These are phyloP conservation scores for Cetraspora pellucida DNA, from an alignment of 192 early-diverging fungal genomes.

Conservation along the genomic window DNA sequence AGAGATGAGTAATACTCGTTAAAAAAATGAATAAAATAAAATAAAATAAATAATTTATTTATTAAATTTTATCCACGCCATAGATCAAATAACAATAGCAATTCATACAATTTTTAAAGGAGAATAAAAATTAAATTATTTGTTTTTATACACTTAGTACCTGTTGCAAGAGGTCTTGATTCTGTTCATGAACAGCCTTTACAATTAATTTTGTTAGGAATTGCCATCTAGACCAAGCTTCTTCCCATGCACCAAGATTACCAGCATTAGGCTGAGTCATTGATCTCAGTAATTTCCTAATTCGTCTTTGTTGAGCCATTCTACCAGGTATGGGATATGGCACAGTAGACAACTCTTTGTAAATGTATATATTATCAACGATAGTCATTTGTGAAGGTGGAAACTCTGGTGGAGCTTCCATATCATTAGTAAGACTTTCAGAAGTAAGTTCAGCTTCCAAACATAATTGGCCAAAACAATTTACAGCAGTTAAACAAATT, in stretches of 20 bases:
- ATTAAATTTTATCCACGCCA: no score
- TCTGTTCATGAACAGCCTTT: conserved; percentile 42
- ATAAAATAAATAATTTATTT: no score
- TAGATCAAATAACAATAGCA: no score
- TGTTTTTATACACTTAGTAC: conserved; percentile 8
- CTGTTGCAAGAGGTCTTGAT: not conserved
- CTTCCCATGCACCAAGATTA: conserved; percentile 83
- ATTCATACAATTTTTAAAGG: no score
- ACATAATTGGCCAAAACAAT: conserved; percentile 71
- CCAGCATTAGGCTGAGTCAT: conserved; percentile 70
- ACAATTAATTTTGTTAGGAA: conserved; percentile 50
- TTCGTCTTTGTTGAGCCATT: conserved; percentile 77
- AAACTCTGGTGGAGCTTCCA: conserved; percentile 37
- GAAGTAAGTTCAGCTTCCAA: conserved; percentile 66
- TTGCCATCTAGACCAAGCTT: conserved; percentile 76
- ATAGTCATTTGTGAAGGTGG: conserved; percentile 55
- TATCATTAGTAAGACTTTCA: conserved; percentile 45
- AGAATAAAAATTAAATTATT: no score
- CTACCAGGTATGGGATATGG: conserved; percentile 57
- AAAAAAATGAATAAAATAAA: not conserved
- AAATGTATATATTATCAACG: conserved; percentile 68
- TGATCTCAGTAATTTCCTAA: conserved; percentile 67
- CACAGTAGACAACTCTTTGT: conserved; percentile 62
- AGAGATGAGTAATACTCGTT: not conserved
- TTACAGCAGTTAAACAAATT: conserved; percentile 56